Conservation (phyloP, 2,329 filamentous ascomycete genomes). For the Penicillium frequentans region DNA sequence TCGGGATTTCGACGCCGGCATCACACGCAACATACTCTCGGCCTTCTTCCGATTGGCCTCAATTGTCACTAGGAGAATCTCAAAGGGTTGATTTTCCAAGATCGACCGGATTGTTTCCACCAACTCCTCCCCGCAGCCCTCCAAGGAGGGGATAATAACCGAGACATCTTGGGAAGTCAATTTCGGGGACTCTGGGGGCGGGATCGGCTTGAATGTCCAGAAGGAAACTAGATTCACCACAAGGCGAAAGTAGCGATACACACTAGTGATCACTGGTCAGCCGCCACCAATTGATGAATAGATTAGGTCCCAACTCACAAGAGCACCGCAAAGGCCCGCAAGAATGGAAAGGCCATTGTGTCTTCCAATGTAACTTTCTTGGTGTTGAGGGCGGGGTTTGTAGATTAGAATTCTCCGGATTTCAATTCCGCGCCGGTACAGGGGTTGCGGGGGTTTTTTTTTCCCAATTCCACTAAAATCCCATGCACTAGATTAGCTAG, state of each 20-base stretch:
- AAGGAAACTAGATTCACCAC: conserved; percentile 83
- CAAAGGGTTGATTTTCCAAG: conserved; percentile 57
- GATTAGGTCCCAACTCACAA: conserved; percentile 30
- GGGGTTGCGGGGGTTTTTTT: not conserved
- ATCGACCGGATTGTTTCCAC: conserved; percentile 69
- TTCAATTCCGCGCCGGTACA: not conserved
- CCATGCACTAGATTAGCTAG: not conserved
- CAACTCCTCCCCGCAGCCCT: conserved; percentile 81
- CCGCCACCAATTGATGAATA: not conserved
- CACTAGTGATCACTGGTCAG: conserved; percentile 39
- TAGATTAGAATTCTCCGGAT: not conserved
- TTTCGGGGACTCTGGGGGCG: conserved; percentile 76
- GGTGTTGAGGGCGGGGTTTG: not conserved
- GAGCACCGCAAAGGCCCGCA: conserved; percentile 42
- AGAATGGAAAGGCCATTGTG: conserved; percentile 39
- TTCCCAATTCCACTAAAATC: not conserved
- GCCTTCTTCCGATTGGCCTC: conserved; percentile 72
- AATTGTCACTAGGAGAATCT: conserved; percentile 84
- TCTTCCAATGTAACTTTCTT: not conserved
- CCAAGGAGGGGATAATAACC: conserved; percentile 89
- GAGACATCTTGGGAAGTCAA: conserved; percentile 83
- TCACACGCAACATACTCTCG: conserved; percentile 57
- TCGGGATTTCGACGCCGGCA: conserved; percentile 61
- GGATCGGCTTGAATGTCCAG: conserved; percentile 82
- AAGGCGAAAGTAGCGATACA: conserved; percentile 84